A percentile compares a stretch with the other conserved stretches of the same genome.
These are phyloP conservation scores for Stagonosporopsis rhizophila DNA, from an alignment of 2,329 filamentous ascomycete species.

Conservation along the genomic window DNA sequence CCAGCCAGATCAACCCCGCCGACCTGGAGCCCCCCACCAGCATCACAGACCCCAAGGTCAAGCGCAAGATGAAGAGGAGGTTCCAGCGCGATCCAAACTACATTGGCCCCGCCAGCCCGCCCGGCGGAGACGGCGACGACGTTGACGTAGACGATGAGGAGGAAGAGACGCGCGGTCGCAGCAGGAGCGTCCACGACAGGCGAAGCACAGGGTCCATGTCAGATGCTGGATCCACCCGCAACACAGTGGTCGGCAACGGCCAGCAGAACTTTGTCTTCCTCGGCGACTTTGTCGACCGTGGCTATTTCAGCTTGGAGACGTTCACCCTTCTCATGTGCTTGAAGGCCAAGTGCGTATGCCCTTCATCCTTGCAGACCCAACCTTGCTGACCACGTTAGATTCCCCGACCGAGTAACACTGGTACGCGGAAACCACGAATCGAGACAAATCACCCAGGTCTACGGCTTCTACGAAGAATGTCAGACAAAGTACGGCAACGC, in stretches of 20 bases:
- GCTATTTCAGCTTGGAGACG: slow-evolving; percentile 77
- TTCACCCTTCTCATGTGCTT: slow-evolving; percentile 75
- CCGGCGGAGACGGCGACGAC: slow-evolving; percentile 59
- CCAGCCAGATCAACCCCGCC: slow-evolving; percentile 80
- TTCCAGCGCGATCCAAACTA: slow-evolving; percentile 61
- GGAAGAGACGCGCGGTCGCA: slow-evolving; percentile 57
- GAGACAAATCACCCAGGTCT: slow-evolving; percentile 98
- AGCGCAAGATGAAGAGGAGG: slow-evolving; percentile 76
- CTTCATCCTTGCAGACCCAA: neutral
- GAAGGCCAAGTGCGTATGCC: slow-evolving; percentile 68
- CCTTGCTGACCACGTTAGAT: slow-evolving; percentile 54
- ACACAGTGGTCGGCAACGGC: slow-evolving; percentile 58
- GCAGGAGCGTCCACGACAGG: slow-evolving; percentile 51
- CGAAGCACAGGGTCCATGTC: slow-evolving; percentile 53
- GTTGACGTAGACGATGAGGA: slow-evolving; percentile 51
- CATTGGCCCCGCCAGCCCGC: slow-evolving; percentile 58
- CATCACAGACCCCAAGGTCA: slow-evolving; percentile 86
- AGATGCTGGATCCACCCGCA: slow-evolving; percentile 47
- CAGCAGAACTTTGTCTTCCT: slow-evolving; percentile 74
- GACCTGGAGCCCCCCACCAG: slow-evolving; percentile 90
- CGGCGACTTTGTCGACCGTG: slow-evolving; percentile 76
- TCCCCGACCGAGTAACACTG: slow-evolving; percentile 74
- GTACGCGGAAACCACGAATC: slow-evolving; percentile 92
- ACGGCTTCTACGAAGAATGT: slow-evolving; percentile 99
- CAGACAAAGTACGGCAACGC: slow-evolving; percentile 98